Conservation (phyloP, 2,329 filamentous ascomycete species). For the Apiospora koreana region DNA sequence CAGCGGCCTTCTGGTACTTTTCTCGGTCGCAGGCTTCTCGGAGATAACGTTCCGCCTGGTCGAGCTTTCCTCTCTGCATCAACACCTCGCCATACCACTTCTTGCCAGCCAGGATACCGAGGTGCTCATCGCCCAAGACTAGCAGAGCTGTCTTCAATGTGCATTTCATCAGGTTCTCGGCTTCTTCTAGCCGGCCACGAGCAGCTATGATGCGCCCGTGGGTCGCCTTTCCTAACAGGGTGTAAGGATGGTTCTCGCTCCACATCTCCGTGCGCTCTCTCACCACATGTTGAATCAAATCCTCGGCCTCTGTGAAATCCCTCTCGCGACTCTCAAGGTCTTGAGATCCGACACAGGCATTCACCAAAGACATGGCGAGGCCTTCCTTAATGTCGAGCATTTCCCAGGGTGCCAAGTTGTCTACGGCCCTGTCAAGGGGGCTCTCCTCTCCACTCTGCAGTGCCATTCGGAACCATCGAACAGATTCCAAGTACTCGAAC, state of each 20-base stretch:
- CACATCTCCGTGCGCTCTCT: constrained; percentile 15
- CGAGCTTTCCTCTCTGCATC: constrained; percentile 11
- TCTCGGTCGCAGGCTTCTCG: constrained; percentile 12
- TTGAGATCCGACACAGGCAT: background rate
- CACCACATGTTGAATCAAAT: constrained; percentile 16
- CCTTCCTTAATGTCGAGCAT: constrained; percentile 14
- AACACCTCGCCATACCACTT: constrained; percentile 17
- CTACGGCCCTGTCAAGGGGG: background rate
- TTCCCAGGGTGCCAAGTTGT: background rate
- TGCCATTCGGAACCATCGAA: background rate
- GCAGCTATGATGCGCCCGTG: constrained; percentile 13
- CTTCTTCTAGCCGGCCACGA: background rate
- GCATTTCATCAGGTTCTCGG: constrained; percentile 10
- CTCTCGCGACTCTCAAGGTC: background rate
- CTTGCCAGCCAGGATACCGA: constrained; percentile 19
- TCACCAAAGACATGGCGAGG: constrained; percentile 13
- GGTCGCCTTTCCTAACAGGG: constrained; percentile 16
- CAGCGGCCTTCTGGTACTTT: constrained; percentile 16
- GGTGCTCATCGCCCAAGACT: constrained; percentile 17
- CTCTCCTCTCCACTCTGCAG: background rate
- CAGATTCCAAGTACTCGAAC: constrained; percentile 11
- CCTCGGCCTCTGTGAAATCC: constrained; percentile 14
- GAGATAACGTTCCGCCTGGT: constrained; percentile 18
- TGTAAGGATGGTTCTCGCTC: constrained; percentile 20
- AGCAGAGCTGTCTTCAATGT: constrained; percentile 14